Conservation (phyloP, 2,329 filamentous ascomycete genomes). For the Pseudocercospora crystallina region DNA sequence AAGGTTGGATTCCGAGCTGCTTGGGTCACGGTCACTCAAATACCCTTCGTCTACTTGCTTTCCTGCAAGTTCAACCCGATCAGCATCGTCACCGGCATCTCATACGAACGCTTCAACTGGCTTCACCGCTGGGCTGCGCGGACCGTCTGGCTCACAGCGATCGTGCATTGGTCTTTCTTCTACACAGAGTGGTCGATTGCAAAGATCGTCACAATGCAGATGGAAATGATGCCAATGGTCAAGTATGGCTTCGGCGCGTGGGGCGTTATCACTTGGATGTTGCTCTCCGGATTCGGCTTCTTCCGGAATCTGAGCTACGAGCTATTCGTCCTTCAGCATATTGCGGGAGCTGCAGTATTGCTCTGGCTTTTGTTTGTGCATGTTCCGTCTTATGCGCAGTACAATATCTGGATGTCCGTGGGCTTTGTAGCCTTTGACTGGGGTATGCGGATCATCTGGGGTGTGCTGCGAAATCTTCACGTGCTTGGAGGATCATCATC, state of each 20-base stretch:
- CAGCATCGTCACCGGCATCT: constrained; percentile 47
- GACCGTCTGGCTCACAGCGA: constrained; percentile 52
- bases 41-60: constrained; percentile 62
- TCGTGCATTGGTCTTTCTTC: constrained; percentile 58
- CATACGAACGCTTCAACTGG: constrained; percentile 54
- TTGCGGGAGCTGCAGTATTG: constrained; percentile 50
- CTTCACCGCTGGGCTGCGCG: constrained; percentile 54
- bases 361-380: constrained; percentile 55
- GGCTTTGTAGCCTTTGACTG: constrained; percentile 34
- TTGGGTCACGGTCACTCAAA: constrained; percentile 64
- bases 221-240: constrained; percentile 50
- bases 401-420: constrained; percentile 33
- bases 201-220: constrained; percentile 50
- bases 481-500: constrained; percentile 11
- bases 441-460: constrained; percentile 28
- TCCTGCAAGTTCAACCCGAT: constrained; percentile 46
- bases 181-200: constrained; percentile 54
- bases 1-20: constrained; percentile 67
- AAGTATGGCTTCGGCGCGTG: constrained; percentile 55
- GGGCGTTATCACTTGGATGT: constrained; percentile 52
- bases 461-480: constrained; percentile 29
- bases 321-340: constrained; percentile 55
- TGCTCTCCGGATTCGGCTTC: constrained; percentile 52
- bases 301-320: constrained; percentile 54
- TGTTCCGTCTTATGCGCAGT: constrained; percentile 37